Evolutionary conservation across 495 filamentous ascomycete species (phyloP), one percentile per base, ranked within the genome.

Genomic region (Penicillium egyptiacum): DNA sequence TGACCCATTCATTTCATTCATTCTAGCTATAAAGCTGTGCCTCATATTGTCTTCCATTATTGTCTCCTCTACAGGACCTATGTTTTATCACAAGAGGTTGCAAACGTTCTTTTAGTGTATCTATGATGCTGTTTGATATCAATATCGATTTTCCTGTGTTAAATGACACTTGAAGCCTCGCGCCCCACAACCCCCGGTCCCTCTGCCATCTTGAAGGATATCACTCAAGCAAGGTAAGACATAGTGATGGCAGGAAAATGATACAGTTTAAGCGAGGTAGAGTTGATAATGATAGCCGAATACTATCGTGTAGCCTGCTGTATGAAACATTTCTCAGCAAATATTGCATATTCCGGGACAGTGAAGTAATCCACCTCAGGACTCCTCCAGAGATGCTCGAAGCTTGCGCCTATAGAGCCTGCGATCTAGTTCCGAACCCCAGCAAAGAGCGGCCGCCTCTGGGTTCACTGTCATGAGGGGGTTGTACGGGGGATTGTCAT

Each of bases 401-500:
- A 98, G 75, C 63, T 86, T 86, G 53, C 92, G 81, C 58, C 88
- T 89, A 76, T 98, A 98, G 59, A 83, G 71, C 72, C 88, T 94
- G 56, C 89, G 86, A 33, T 92, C 86, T 0, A 93, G 87, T 5
- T 82, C 69, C 0, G 80, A 79, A 4, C 92, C 92, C 94, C 94
- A 98, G 67, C 86, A 96, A 20, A 98, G 73, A 68, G 85, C 90
- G 17, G 88, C 84, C 8, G 93, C 94, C 61, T 96, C 92, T 3
- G 83, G 87, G 61, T 96, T 87, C 26, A 98, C 92, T 0, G 89
- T 81, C 10, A 90, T 95, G 52, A 94, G 79, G 1, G 94, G 94
- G 67, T 98, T 95, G 65, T 93, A 98, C 0, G 89, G 85, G 1
- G 93, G 92, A 0, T 79, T 76, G 41, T 94, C 90, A 40, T 97